Base-by-base conservation (phyloP, 1,139 yeast genomes). In the Candida sp. region DNA sequence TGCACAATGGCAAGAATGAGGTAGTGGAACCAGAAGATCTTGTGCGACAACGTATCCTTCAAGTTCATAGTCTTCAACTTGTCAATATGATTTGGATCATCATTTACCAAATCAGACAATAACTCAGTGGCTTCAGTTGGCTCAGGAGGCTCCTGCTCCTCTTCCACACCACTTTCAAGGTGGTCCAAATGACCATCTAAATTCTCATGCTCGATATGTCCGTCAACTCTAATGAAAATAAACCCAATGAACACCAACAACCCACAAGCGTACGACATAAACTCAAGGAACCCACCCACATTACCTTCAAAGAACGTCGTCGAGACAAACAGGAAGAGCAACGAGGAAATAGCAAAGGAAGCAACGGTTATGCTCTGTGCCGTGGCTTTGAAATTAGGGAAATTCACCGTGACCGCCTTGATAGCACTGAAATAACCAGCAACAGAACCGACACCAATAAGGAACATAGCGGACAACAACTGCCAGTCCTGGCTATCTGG, bases 1-100 rank as follows among this genome's bases (percentile, higher is more conserved):
- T 89, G 88, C 44, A 87, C 69, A 3, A 83, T 67, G 1, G 92
- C 88, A 55, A 88, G 72, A 22, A 86, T 73, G 7, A 79, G 44
- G 58, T 77, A 84, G 58, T 81, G 85, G 34, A 75, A 68, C 60
- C 84, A 60, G 54, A 84, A 85, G 1, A 66, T 53, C 1, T 72
- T 69, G 54, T 65, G 68, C 4, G 49, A 26, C 6, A 68, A 52
- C 1, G 71, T 63, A 12, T 56, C 54, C 23, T 51, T 55, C 33
- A 68, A 51, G 25, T 54, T 39, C 47, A 58, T 46, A 40, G 54
- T 53, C 35, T 60, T 59, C 47, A 67, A 57, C 25, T 51, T 54
- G 11, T 28, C 37, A 8, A 33, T n/a, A 6, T 49, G 28, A 11
- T 38, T 42, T 3, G 27, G 22, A 31, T 49, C 48, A 12, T 41